Evolutionary conservation across 139 green algal species (phyloP), one percentile per base, ranked within the genome.

Genomic region (Micractinium conductrix): DNA sequence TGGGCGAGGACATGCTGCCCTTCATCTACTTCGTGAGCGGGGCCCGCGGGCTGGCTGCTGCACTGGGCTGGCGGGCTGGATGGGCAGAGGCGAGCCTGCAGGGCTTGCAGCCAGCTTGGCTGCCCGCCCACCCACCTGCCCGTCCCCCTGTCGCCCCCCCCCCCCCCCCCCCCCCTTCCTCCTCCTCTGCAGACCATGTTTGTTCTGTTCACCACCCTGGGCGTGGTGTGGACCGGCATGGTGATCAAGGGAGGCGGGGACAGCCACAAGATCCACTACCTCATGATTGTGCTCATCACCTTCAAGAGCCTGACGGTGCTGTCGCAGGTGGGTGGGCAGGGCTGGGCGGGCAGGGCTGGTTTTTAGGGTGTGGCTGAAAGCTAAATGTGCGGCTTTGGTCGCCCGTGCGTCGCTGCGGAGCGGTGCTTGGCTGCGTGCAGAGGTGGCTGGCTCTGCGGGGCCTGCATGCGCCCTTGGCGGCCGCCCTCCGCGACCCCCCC

Each of bases 221-320:
- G 80, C 0, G 87, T 58, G 8, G 75, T 92, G 12, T 99, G 97
- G 97, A 83, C 65, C 0, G 84, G 81, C 16, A n/a, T 93, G 12
- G 69, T 95, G 4, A 85, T 91, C 44, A 85, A 74, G 22, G 65
- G 65, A 10, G 65, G 65, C 65, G 24, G 42, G 9, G 71, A 92
- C 35, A 74, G 90, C 3, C 92, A 97, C 81, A 88, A 89, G n/a
- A 95, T 99, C n/a, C 97, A 99, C 88, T 92, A 93, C 74, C 91
- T 99, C 58, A 99, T 99, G 97, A 89, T 91, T 2, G 87, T 85
- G 44, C 93, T 99, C 60, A 91, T 96, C 21, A 74, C 91, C n/a
- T 94, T 97, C 82, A 98, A 98, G 85, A 87, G 94, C 1, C 89
- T 98, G 3, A 98, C 95, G 0, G 84, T 98, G 55, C 87, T 99